Evolutionary conservation across 257 asterid species (phyloP), one percentile per base, ranked within the genome.

Genomic region (Gardenia jasminoides): DNA sequence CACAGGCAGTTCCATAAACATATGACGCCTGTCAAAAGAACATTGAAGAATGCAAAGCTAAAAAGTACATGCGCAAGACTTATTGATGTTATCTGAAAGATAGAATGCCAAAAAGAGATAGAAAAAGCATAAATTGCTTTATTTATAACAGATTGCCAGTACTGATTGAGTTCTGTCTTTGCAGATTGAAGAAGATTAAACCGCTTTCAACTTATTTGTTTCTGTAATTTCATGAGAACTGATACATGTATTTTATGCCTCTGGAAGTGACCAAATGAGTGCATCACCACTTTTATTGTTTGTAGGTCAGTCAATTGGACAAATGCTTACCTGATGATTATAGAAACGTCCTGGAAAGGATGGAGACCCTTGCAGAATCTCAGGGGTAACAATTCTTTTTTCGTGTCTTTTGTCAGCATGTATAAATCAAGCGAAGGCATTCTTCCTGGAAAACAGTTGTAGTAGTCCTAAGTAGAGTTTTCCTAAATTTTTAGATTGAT

Each of bases 241-340:
- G 4, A 70, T 15, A n/a, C 30, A 59, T 10, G 26, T 3, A 22
- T 59, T 11, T 6, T 58, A 26, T 75, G 10, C 47, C 30, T 28
- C 20, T n/a, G 20, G 3, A 20, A 56, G 30, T 70, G 22, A 56
- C 43, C 17, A 41, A 69, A 67, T 61, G 52, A 17, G 11, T 58
- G 69, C 50, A 31, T 47, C 48, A 30, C 65, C 20, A 28, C 46
- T 22, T 67, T 72, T 76, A 9, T 26, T 76, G 72, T 19, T 66
- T 64, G 7, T 30, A 76, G 80, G 78, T 46, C 44, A 61, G 71
- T 39, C 22, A 76, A 7, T 76, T 46, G 22, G 82, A 16, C 36
- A 62, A 66, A 10, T 65, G 66, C 79, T 58, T 58, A 24, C 15
- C 31, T 72, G 67, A 2, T 64, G 79, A 24, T 64, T 28, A 65